phyloP scores from a whole-genome alignment of 352 stramenopile species.

The Globisporangium takayamanum region DNA sequence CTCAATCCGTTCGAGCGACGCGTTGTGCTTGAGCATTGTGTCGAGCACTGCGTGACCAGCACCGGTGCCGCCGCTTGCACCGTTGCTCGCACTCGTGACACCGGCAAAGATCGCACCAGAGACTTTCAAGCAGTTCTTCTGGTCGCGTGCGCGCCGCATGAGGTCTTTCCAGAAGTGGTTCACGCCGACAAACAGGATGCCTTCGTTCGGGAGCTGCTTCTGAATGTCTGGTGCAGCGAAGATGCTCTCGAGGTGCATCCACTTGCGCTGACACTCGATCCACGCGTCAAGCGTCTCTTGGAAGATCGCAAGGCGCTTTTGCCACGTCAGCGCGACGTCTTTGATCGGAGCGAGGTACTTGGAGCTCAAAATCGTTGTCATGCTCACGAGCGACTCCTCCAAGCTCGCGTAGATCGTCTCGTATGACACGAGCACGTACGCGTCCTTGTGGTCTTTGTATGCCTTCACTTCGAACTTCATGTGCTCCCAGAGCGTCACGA shows the following conservation, averaged over 20 bases:
- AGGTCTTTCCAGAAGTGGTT: slow-evolving; percentile 81
- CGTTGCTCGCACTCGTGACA: not conserved
- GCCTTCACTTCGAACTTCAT: slow-evolving; percentile 84
- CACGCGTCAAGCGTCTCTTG: slow-evolving; percentile 80
- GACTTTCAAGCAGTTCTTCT: slow-evolving; percentile 61
- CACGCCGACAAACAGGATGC: slow-evolving; percentile 42
- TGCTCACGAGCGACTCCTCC: slow-evolving; percentile 88
- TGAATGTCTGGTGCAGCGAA: slow-evolving; percentile 81
- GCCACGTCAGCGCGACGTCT: slow-evolving; percentile 57
- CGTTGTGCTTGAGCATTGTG: slow-evolving; percentile 61
- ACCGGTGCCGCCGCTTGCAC: slow-evolving; percentile 8
- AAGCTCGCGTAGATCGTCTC: slow-evolving; percentile 73
- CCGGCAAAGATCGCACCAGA: slow-evolving; percentile 39
- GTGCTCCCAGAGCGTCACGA: slow-evolving; percentile 71
- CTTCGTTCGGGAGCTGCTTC: slow-evolving; percentile 73
- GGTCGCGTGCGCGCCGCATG: slow-evolving; percentile 57
- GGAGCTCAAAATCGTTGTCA: slow-evolving; percentile 87
- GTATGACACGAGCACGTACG: slow-evolving; percentile 77
- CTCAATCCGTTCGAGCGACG: slow-evolving; percentile 61
- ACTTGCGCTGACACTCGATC: slow-evolving; percentile 76
- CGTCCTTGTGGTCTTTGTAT: slow-evolving; percentile 90
- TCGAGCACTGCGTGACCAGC: slow-evolving; percentile 49
- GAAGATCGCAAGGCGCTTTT: slow-evolving; percentile 59
- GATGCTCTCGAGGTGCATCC: slow-evolving; percentile 79
- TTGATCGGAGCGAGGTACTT: slow-evolving; percentile 84